Conservation (phyloP, 208 protist genomes). For the Sergeia podlipaevii region DNA sequence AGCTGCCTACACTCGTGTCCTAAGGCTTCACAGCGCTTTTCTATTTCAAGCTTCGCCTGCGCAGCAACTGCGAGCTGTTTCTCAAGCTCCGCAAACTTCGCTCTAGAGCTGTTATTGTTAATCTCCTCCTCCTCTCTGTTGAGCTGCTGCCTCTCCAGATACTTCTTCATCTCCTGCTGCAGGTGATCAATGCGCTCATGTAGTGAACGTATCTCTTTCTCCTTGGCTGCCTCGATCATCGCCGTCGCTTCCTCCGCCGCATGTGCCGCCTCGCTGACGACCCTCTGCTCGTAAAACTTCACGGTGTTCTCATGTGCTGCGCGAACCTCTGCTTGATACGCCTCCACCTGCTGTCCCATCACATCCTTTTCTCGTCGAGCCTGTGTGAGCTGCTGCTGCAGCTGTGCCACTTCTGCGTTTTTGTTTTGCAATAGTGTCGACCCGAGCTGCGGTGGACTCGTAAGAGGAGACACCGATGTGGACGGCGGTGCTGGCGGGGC, state of each 20-base stretch:
- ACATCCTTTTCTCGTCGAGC: constrained; percentile 25
- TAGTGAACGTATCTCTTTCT: too few species aligned
- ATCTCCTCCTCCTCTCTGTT: not conserved
- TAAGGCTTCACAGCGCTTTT: too few species aligned
- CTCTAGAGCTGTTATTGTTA: not conserved
- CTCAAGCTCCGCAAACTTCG: constrained; percentile 2
- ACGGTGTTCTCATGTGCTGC: constrained; percentile 29
- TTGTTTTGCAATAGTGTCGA: too few species aligned
- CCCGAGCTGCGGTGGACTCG: too few species aligned
- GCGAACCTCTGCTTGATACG: constrained; percentile 39
- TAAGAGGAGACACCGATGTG: too few species aligned
- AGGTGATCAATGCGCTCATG: constrained; percentile 2
- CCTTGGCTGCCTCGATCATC: too few species aligned
- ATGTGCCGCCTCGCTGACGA: not conserved
- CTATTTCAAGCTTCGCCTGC: too few species aligned
- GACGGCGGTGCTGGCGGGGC: too few species aligned
- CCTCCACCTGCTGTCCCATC: constrained; percentile 15
- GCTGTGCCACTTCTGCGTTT: too few species aligned
- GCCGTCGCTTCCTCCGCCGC: constrained; percentile 6
- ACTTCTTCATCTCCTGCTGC: not conserved
- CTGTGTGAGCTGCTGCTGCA: constrained; percentile 15
- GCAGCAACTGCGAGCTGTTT: too few species aligned
- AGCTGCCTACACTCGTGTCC: too few species aligned
- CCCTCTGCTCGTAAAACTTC: constrained; percentile 38
- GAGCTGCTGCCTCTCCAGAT: not conserved